These are phyloP conservation scores for Fusarium nodosum DNA, from an alignment of 2,329 filamentous ascomycete species.

Conservation along the genomic window DNA sequence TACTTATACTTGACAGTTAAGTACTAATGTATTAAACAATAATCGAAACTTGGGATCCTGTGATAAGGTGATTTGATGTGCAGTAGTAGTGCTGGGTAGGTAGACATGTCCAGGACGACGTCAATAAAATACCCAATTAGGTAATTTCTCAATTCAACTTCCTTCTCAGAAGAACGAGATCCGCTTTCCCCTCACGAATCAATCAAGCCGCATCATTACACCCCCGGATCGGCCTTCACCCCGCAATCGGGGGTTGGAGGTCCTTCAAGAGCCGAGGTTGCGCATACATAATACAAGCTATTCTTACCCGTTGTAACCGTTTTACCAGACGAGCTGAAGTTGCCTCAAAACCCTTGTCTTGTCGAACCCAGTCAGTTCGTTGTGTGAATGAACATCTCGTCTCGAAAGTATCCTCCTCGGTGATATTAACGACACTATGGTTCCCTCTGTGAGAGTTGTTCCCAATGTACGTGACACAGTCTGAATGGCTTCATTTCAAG, in stretches of 20 bases:
- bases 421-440: conserved; percentile 44
- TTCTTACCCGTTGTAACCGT: conserved; percentile 31
- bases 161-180: conserved; percentile 27
- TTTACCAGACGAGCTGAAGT: conserved; percentile 13
- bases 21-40: too few species aligned
- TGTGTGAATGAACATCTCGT: background rate
- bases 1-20: background rate
- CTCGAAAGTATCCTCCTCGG: background rate
- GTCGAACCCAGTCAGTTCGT: conserved; percentile 3
- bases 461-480: conserved; percentile 52
- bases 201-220: conserved; percentile 27
- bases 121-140: conserved; percentile 25
- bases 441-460: conserved; percentile 51
- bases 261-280: conserved; percentile 43
- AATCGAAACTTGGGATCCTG: background rate
- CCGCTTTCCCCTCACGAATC: conserved; percentile 44
- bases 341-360: conserved; percentile 15
- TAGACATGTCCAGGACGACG: conserved; percentile 9
- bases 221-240: conserved; percentile 40
- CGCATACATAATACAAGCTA: conserved; percentile 23
- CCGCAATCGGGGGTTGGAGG: conserved; percentile 41
- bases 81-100: background rate
- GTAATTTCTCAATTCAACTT: conserved; percentile 35
- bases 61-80: background rate
- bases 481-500: conserved; percentile 2